Percentiles rank a stretch among this genome's conserved stretches.
Conservation (phyloP, 2,329 filamentous ascomycete genomes). For the Diaporthe sp. region DNA sequence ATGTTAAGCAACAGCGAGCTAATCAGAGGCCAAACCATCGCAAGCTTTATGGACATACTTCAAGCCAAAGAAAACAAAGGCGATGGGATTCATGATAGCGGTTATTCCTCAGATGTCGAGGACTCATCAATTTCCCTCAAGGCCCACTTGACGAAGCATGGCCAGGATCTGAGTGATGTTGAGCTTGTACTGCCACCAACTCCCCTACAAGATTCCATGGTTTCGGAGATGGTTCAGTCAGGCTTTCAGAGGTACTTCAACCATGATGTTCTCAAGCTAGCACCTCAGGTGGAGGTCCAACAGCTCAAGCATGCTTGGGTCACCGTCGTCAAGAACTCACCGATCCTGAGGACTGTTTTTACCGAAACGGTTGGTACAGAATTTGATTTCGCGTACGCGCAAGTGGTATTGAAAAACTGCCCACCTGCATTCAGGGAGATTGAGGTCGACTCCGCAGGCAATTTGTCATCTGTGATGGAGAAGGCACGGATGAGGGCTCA, state of each 20-base stretch:
- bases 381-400: constrained; percentile 61
- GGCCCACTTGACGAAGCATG: constrained; percentile 48
- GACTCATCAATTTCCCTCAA: constrained; percentile 48
- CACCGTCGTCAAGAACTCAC: constrained; percentile 66
- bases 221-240: constrained; percentile 83
- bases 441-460: constrained; percentile 43
- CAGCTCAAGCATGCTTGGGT: constrained; percentile 71
- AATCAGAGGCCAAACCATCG: constrained; percentile 77
- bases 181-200: constrained; percentile 79
- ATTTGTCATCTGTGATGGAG: constrained; percentile 49
- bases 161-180: constrained; percentile 51
- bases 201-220: constrained; percentile 86
- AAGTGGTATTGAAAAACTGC: constrained; percentile 52
- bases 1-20: constrained; percentile 78
- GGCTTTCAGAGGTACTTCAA: constrained; percentile 85
- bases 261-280: constrained; percentile 78
- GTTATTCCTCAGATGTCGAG: constrained; percentile 36
- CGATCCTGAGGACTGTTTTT: constrained; percentile 83
- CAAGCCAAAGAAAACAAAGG: constrained; percentile 5
- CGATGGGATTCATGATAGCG: constrained; percentile 19
- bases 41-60: constrained; percentile 61
- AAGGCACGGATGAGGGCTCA: constrained; percentile 51
- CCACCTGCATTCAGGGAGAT: constrained; percentile 38
- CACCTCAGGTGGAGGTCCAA: constrained; percentile 61
- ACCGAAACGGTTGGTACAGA: constrained; percentile 70